These are phyloP conservation scores for Nannochloris sp. DNA, from an alignment of 139 green algal species.

Conservation along the genomic window DNA sequence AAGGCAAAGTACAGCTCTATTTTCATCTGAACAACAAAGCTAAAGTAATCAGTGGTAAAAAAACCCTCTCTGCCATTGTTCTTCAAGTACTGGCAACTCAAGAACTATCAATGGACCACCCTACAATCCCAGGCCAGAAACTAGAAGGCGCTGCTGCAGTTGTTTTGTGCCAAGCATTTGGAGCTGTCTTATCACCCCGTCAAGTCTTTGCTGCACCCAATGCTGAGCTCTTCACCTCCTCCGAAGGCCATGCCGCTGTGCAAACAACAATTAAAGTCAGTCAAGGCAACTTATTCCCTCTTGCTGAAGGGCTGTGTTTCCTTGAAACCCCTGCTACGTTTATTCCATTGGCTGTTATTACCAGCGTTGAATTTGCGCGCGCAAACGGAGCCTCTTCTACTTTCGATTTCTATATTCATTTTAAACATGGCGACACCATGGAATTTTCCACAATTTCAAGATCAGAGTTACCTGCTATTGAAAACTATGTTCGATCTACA, in stretches of 20 bases:
- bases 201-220: constrained; percentile 7
- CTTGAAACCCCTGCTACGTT: constrained; percentile 31
- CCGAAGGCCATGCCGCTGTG: background rate
- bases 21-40: constrained; percentile 11
- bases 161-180: constrained; percentile 29
- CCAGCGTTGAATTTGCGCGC: constrained; percentile 23
- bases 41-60: constrained; percentile 24
- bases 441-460: constrained; percentile 28
- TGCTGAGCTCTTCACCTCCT: constrained; percentile 2
- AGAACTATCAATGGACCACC: constrained; percentile 14
- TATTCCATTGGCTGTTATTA: constrained; percentile 15
- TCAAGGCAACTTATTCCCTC: constrained; percentile 23
- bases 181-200: background rate
- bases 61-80: constrained; percentile 3
- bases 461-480: background rate
- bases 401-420: constrained; percentile 33
- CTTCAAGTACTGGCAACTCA: constrained; percentile 12
- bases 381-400: constrained; percentile 29
- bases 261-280: constrained; percentile 20
- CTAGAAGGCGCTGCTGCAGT: constrained; percentile 16
- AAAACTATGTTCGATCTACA: constrained; percentile 14
- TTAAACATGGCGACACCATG: constrained; percentile 1
- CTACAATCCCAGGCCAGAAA: background rate
- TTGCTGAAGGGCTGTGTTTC: constrained; percentile 26
- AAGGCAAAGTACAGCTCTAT: constrained; percentile 20